A percentile compares a stretch with the other conserved stretches of the same genome.
These are phyloP conservation scores for Monilinia fructicola DNA, from an alignment of 2,329 filamentous ascomycete genomes.

Conservation along the genomic window DNA sequence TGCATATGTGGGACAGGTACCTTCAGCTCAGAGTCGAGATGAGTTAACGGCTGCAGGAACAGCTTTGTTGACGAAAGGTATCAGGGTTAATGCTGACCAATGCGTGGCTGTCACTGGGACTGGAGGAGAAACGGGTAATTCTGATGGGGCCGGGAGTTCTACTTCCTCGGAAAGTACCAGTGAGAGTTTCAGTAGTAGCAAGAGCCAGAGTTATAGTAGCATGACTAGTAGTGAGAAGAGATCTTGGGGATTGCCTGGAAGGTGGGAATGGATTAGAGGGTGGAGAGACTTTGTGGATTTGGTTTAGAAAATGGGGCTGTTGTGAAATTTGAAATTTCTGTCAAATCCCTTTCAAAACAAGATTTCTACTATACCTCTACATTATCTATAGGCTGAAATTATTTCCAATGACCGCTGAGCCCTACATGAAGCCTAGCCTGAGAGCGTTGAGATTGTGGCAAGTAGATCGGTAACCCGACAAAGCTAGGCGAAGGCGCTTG, in stretches of 20 bases:
- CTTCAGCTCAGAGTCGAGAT: background rate
- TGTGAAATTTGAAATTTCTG: no score
- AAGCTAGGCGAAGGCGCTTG: no score
- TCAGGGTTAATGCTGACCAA: constrained; percentile 1
- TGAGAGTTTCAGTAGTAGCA: background rate
- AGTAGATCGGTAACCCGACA: no score
- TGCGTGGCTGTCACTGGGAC: constrained; percentile 1
- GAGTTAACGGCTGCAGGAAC: background rate
- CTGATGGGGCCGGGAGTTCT: background rate
- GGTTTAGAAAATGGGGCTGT: background rate
- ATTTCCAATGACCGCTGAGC: no score
- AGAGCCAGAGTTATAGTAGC: background rate
- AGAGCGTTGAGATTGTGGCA: no score
- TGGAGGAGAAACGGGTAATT: background rate
- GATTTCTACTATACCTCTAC: no score
- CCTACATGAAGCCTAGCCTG: no score
- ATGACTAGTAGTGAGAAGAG: background rate
- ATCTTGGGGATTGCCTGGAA: background rate
- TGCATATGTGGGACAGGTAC: constrained; percentile 20
- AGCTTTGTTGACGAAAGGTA: background rate
- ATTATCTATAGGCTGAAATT: no score
- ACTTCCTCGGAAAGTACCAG: background rate
- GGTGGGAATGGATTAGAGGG: constrained; percentile 1
- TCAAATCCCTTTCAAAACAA: no score
- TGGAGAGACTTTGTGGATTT: constrained; percentile 9